Percentiles rank a stretch among this genome's conserved stretches.
Evolutionary conservation across 768 basidiomycete species (phyloP).

Genomic region (Holtermannia corniformis): DNA sequence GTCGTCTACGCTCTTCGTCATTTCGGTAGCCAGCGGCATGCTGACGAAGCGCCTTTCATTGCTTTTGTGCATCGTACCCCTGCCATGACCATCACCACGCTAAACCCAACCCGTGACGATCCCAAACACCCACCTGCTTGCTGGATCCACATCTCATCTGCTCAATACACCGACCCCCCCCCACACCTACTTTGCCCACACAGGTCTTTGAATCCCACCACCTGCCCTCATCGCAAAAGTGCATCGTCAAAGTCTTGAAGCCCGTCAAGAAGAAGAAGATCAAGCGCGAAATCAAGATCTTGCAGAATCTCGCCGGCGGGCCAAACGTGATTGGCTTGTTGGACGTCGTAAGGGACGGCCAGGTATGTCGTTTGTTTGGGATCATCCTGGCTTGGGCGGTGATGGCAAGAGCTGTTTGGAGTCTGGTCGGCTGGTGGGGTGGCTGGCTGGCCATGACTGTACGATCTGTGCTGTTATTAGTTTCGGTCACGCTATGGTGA

Average conservation of each 20-base stretch:
- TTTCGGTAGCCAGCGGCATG: background rate
- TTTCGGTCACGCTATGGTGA: too few species aligned
- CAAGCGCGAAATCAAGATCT: slow-evolving; percentile 96
- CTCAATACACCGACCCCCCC: too few species aligned
- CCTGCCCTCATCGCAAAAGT: slow-evolving; percentile 51
- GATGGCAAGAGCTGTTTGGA: too few species aligned
- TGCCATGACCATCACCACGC: background rate
- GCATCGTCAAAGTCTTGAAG: slow-evolving; percentile 97
- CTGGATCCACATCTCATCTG: too few species aligned
- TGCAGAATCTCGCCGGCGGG: slow-evolving; percentile 91
- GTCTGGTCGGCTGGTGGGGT: too few species aligned
- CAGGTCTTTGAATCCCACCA: slow-evolving; percentile 80
- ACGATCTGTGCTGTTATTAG: too few species aligned
- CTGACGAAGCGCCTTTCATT: background rate
- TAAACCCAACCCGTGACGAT: background rate
- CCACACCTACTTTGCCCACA: too few species aligned
- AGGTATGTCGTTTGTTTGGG: too few species aligned
- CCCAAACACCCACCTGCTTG: background rate
- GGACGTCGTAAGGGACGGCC: slow-evolving; percentile 88
- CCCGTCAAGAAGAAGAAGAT: slow-evolving; percentile 99
- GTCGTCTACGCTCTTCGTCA: background rate
- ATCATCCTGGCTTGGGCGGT: too few species aligned
- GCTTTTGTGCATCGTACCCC: background rate
- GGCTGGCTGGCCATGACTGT: too few species aligned
- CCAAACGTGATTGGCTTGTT: slow-evolving; percentile 87